Evolutionary conservation across 2,329 filamentous ascomycete genomes (phyloP), one percentile per base, ranked within the genome.

Genomic region (Ceratocystis colombiana): DNA sequence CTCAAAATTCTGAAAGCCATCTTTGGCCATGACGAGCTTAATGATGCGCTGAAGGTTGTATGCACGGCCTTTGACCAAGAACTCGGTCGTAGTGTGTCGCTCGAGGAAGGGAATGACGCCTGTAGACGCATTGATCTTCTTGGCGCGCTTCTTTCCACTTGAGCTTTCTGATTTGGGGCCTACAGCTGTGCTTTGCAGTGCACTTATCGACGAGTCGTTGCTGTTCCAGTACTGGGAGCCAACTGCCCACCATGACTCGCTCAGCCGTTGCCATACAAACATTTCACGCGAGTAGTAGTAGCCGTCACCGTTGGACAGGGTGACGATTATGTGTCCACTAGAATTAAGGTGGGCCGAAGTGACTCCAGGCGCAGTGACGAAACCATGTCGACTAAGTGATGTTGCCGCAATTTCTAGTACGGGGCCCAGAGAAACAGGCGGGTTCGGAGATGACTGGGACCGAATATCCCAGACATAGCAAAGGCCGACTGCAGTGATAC

Each of bases 171-270:
- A 65, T 50, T 79, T 79, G 1, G 84, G 79, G 0, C 87, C 85
- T 6, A 87, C 81, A 8, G 85, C 85, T 0, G 85, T 87, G 1
- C 89, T 85, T 70, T 90, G 86, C 46, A 96, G 76, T 63, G 91
- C 89, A 61, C 88, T 87, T 64, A 96, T 85, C 0, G 91, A 91
- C 1, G 90, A 91, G 72, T 96, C 94, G 64, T 91, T 96, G 0
- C 91, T 95, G 75, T 99, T 97, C 95, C 94, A 99, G 75, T 99
- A 99, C 74, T 99, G 94, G 71, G 90, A 96, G 20, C 92, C 92
- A 0, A 97, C 91, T 0, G 93, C 93, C 91, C 94, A 99, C 94
- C 94, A 99, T 1, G 90, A 84, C 74, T 99, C 95, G 1, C 91
- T 96, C n/a, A 99, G 80, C 8, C 92, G 86, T 75, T 97, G 93